Percentiles rank a stretch among this genome's conserved stretches.
phyloP scores from a whole-genome alignment of 805 yeast species.

The Candida maltosa region DNA sequence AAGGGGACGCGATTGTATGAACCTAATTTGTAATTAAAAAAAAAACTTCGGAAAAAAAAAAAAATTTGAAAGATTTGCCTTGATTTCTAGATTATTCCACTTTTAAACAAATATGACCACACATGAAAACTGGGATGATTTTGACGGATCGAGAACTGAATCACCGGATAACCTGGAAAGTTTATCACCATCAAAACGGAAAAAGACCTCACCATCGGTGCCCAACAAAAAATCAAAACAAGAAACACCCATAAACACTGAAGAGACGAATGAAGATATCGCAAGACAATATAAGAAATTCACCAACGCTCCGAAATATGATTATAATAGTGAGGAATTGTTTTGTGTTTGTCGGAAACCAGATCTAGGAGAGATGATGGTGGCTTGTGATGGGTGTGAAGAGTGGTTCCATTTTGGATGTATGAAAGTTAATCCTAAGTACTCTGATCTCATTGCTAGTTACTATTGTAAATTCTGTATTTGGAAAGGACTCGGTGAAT shows the following conservation, averaged over 20 bases:
- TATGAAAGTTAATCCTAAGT: conserved; percentile 52
- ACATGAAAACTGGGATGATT: no score
- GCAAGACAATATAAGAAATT: conserved; percentile 37
- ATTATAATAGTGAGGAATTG: conserved; percentile 56
- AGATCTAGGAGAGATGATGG: conserved; percentile 81
- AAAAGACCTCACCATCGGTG: conserved; percentile 2
- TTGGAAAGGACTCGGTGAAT: conserved; percentile 45
- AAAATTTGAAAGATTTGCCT: no score
- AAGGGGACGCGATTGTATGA: not conserved
- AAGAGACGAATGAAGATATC: conserved; percentile 27
- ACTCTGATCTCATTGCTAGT: conserved; percentile 54
- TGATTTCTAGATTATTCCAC: no score
- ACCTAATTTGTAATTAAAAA: not conserved
- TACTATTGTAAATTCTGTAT: conserved; percentile 77
- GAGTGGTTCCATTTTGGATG: conserved; percentile 92
- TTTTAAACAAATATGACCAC: no score
- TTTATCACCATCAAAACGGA: no score
- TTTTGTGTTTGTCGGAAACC: conserved; percentile 77
- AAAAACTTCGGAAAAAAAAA: no score
- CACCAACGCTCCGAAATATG: conserved; percentile 35
- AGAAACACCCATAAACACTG: conserved; percentile 11
- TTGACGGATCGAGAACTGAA: no score
- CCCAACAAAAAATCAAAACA: not conserved
- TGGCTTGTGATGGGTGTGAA: conserved; percentile 93
- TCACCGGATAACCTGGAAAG: no score